Evolutionary conservation across 2,329 filamentous ascomycete genomes (phyloP).

Genomic region (Colletotrichum tofieldiae): DNA sequence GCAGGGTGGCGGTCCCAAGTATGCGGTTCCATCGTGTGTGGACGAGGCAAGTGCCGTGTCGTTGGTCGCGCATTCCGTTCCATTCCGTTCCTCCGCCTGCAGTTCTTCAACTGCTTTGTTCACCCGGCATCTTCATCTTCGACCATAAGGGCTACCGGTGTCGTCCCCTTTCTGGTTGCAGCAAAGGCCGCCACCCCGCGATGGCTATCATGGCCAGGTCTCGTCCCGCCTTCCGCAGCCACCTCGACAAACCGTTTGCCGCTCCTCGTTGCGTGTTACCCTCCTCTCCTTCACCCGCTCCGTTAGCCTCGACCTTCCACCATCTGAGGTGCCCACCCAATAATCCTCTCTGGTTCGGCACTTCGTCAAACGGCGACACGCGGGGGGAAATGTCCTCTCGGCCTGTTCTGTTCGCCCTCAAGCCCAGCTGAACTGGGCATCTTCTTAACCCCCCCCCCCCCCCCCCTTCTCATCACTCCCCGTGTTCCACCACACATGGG

Average conservation of each 20-base stretch:
- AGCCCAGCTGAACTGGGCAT: slow-evolving; percentile 11
- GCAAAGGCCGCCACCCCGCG: too few relatives aligned
- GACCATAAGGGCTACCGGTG: too few relatives aligned
- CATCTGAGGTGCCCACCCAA: neutral
- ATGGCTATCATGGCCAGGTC: neutral
- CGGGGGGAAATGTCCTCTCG: neutral
- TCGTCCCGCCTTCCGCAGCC: neutral
- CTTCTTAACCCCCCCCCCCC: too few relatives aligned
- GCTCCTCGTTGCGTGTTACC: neutral
- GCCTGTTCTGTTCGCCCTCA: neutral
- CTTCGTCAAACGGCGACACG: neutral
- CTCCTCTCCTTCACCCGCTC: too few relatives aligned
- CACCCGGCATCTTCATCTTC: too few relatives aligned
- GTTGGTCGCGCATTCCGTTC: neutral
- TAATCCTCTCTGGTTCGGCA: neutral
- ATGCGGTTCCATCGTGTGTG: neutral
- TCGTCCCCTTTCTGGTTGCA: neutral
- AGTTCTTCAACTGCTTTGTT: neutral
- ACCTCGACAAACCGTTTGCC: neutral
- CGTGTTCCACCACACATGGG: slow-evolving; percentile 28
- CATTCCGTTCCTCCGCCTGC: neutral
- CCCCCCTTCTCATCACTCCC: neutral
- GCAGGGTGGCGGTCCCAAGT: slow-evolving; percentile 7
- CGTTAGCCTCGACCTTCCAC: too few relatives aligned
- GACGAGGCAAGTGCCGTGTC: neutral